Conservation (phyloP, 106 monocot species). For the Chionographis japonica region DNA sequence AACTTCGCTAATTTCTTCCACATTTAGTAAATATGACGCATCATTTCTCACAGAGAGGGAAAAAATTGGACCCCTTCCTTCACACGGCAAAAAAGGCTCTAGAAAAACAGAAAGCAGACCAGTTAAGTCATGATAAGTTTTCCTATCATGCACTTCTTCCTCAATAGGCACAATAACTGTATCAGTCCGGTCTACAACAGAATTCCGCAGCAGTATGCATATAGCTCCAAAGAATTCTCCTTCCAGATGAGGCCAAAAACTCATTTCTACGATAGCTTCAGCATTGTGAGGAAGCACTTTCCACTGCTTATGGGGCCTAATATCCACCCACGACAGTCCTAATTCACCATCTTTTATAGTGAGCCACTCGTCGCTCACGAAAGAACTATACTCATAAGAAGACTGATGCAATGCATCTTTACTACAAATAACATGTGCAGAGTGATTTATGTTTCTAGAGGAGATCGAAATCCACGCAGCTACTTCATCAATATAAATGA, state of each 20-base stretch:
- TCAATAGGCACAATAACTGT: slow-evolving; percentile 54
- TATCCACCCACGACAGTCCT: slow-evolving; percentile 22
- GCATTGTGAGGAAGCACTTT: slow-evolving; percentile 37
- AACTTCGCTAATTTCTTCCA: slow-evolving; percentile 42
- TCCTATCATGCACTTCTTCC: slow-evolving; percentile 28
- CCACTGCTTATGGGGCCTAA: slow-evolving; percentile 50
- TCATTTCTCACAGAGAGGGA: slow-evolving; percentile 48
- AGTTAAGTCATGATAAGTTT: slow-evolving; percentile 15
- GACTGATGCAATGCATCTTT: slow-evolving; percentile 11
- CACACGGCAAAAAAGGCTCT: slow-evolving; percentile 20
- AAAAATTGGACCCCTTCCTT: slow-evolving; percentile 22
- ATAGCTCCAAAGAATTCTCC: slow-evolving; percentile 53
- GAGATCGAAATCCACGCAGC: slow-evolving; percentile 42
- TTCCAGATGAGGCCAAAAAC: slow-evolving; percentile 27
- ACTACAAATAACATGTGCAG: slow-evolving; percentile 37
- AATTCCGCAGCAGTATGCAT: slow-evolving; percentile 41
- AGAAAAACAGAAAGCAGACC: slow-evolving; percentile 40
- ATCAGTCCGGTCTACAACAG: slow-evolving; percentile 18
- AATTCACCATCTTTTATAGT: slow-evolving; percentile 9
- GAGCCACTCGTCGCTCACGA: slow-evolving; percentile 12
- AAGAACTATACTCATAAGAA: not conserved
- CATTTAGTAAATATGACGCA: slow-evolving; percentile 25
- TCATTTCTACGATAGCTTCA: slow-evolving; percentile 39
- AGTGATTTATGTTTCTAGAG: slow-evolving; percentile 20
- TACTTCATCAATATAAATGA: slow-evolving; percentile 60